Evolutionary conservation across 1,284 basidiomycete species (phyloP), one percentile per base, ranked within the genome.

Genomic region (Ustilago trichophora): DNA sequence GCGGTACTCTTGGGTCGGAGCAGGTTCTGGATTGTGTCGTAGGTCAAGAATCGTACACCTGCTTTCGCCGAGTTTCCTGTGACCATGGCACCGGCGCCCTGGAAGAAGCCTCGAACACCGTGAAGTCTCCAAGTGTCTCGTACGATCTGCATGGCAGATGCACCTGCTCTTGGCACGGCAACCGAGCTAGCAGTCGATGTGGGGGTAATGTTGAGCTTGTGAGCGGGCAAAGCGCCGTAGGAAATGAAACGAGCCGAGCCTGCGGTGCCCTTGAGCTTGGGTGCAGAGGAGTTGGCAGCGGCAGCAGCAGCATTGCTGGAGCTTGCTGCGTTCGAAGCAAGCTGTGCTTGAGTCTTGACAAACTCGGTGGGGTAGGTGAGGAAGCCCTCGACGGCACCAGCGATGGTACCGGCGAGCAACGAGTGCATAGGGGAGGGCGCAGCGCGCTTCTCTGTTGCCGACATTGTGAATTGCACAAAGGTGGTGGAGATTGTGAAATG

Each of bases 21-120:
- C 2, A 53, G 18, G 38, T 44, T 48, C 84, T 98, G 97, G 84
- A 94, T 94, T 79, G 90, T 87, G 79, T 96, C 93, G 83, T 97
- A 98, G 68, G 89, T 91, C 48, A 95, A 87, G 82, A 98, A 98
- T 29, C 94, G 87, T 33, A 98, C 93, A 6, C 93, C 94, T 2
- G 94, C 94, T 43, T 72, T 72, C 38, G 53, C 57, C 24, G 68
- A 67, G 41, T 72, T 72, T 22, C 68, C 68, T 1, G 57, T 44
- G 1, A 72, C 68, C 37, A 72, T 56, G 10, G 68, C 68, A 11
- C 59, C 56, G 9, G 42, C 46, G n/a, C 46, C 46, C 7, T 36
- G 33, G 41, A 57, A 57, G 24, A 50, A 57, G 26, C 45, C 46
- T 0, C 40, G 32, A 27, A 54, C 31, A 24, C 52, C 44, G 34